Base-by-base conservation (phyloP, 1,139 yeast species). In the Candida sanyaensis region DNA sequence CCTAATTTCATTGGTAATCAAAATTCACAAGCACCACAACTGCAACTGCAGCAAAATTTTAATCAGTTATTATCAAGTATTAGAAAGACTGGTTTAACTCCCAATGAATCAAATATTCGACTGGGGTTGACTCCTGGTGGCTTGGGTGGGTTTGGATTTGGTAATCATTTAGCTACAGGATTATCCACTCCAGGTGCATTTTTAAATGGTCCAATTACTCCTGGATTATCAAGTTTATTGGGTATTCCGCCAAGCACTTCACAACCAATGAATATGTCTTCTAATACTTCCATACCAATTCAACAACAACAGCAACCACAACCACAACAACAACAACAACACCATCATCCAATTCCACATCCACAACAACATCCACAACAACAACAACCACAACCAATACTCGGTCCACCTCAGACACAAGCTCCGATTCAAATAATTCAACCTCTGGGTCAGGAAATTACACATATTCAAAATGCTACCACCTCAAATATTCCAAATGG, bases 21-120 rank as follows among this genome's bases (percentile, higher is more conserved):
- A 26, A 54, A 46, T 27, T 29, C 29, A 9, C 47, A 42, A 21
- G 50, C 41, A 24, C 51, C 39, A 38, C 49, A 47, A 24, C 59
- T 32, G 37, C 52, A 38, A 29, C 49, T 47, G 31, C 59, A 51
- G 28, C 52, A 48, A 17, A 42, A 37, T 27, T 65, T 57, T 46
- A 61, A 58, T 44, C 75, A 65, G 55, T 66, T 68, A 52, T 60
- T 66, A 32, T 65, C 67, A 49, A 63, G 62, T 44, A 55, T 68
- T 48, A 64, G 78, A 31, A 77, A 83, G 55, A 72, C 86, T 0
- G 91, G 89, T 0, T 66, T 86, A 39, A 83, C 90, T 0, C 90
- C 92, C 5, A 85, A 83, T 62, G 91, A 85, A 59, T 80, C 87
- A 5, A 75, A 80, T 46, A 53, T 86, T 42, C 72, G 93, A 51